Percentiles rank a stretch among this genome's conserved stretches.
phyloP scores from a whole-genome alignment of 2,329 filamentous ascomycete genomes.

The Dendrostoma leiphaemia region DNA sequence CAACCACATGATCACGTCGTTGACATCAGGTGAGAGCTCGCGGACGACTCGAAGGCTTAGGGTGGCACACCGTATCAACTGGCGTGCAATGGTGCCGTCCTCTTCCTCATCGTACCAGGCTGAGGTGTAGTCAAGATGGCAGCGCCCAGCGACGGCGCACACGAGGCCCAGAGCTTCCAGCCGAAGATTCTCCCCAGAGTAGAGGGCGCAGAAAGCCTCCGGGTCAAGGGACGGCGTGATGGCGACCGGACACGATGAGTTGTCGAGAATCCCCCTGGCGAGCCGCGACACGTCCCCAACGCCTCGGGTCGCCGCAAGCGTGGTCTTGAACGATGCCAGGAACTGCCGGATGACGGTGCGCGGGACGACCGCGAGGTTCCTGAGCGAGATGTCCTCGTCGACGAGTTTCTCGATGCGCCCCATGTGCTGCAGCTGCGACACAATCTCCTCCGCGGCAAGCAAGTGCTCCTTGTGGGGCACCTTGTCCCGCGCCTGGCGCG shows the following conservation, averaged over 20 bases:
- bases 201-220: not conserved
- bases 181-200: not conserved
- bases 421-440: not conserved
- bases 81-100: not conserved
- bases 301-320: not conserved
- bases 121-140: not conserved
- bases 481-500: not conserved
- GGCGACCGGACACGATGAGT: not conserved
- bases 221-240: not conserved
- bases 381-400: not conserved
- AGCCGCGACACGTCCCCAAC: not conserved
- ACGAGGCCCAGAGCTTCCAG: not conserved
- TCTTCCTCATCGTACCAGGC: not conserved
- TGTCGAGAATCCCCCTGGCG: not conserved
- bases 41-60: not conserved
- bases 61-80: not conserved
- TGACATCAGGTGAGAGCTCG: not conserved
- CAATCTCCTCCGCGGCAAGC: not conserved
- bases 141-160: not conserved
- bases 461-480: not conserved
- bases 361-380: not conserved
- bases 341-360: not conserved
- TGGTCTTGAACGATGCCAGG: not conserved
- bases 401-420: not conserved
- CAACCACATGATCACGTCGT: slow-evolving; percentile 1